Percentiles rank a stretch among this genome's conserved stretches.
Evolutionary conservation across 208 protist genomes (phyloP).

Genomic region (Spongospora subterranea): DNA sequence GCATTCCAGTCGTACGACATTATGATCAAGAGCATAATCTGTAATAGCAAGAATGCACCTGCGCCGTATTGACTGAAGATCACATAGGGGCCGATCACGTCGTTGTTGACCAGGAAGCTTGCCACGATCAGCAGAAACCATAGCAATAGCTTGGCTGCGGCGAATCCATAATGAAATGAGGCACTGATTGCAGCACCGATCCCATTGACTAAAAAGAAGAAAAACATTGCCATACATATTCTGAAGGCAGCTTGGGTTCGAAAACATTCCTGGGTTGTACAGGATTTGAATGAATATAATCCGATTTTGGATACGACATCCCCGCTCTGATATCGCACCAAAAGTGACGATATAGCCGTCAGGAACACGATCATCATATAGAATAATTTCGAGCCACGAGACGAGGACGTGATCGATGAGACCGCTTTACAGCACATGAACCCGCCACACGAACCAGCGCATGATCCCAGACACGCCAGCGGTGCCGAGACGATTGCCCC

Average conservation of each 20-base stretch:
- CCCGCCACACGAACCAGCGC: slow-evolving; percentile 2
- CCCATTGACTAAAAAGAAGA: neutral
- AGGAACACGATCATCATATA: slow-evolving; percentile 36
- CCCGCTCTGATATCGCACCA: neutral
- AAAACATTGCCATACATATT: slow-evolving; percentile 46
- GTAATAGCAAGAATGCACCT: slow-evolving; percentile 12
- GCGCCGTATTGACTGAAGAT: neutral
- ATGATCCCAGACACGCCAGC: slow-evolving; percentile 16
- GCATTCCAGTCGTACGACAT: slow-evolving; percentile 49
- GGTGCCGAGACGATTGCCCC: slow-evolving; percentile 11
- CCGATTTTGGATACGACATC: neutral
- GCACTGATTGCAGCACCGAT: neutral
- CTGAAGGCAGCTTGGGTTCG: neutral
- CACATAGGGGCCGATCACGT: neutral
- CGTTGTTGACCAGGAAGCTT: neutral
- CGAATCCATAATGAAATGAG: slow-evolving; percentile 23
- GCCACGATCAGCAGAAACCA: neutral
- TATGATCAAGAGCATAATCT: slow-evolving; percentile 12
- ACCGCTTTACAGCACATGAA: neutral
- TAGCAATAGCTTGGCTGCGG: neutral
- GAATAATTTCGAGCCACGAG: slow-evolving; percentile 41
- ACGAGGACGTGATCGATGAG: neutral
- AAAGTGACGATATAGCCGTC: neutral
- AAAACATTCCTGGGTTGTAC: neutral
- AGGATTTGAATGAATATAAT: slow-evolving; percentile 6